phyloP scores from a whole-genome alignment of 805 yeast genomes.

The Candida xyloterini region DNA sequence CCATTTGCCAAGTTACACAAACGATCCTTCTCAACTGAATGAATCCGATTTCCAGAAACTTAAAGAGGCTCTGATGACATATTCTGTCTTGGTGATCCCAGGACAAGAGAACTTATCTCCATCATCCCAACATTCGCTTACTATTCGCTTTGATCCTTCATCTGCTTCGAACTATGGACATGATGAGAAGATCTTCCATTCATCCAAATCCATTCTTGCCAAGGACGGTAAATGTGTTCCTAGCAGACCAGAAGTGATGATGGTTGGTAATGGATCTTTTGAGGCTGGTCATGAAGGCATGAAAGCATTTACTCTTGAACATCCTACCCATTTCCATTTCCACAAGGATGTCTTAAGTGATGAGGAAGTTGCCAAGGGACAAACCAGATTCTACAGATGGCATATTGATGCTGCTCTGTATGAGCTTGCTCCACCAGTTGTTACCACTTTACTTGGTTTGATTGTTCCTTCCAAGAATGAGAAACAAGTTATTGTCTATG shows the following conservation, averaged over 20 bases:
- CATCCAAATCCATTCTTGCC: conserved; percentile 62
- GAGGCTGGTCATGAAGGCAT: conserved; percentile 39
- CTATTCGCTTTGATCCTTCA: conserved; percentile 76
- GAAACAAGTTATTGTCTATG: conserved; percentile 64
- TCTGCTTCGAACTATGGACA: conserved; percentile 75
- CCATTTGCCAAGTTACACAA: conserved; percentile 61
- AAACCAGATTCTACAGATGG: conserved; percentile 89
- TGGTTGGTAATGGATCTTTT: conserved; percentile 79
- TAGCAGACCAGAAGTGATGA: conserved; percentile 83
- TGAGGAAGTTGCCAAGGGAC: conserved; percentile 58
- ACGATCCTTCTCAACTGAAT: conserved; percentile 67
- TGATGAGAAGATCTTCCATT: conserved; percentile 67
- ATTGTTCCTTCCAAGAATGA: conserved; percentile 70
- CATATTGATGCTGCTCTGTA: conserved; percentile 90
- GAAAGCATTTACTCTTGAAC: conserved; percentile 61
- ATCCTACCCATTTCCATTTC: conserved; percentile 81
- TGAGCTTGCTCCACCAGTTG: conserved; percentile 81
- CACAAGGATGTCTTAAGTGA: conserved; percentile 64
- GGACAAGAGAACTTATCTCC: conserved; percentile 67
- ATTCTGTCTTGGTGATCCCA: conserved; percentile 75
- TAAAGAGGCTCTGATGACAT: conserved; percentile 59
- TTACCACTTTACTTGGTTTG: conserved; percentile 80
- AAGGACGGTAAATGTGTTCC: conserved; percentile 83
- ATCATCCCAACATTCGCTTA: conserved; percentile 69
- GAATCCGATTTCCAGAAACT: conserved; percentile 63